Evolutionary conservation across 2,329 filamentous ascomycete genomes (phyloP).

Genomic region (Xylariales sp.): DNA sequence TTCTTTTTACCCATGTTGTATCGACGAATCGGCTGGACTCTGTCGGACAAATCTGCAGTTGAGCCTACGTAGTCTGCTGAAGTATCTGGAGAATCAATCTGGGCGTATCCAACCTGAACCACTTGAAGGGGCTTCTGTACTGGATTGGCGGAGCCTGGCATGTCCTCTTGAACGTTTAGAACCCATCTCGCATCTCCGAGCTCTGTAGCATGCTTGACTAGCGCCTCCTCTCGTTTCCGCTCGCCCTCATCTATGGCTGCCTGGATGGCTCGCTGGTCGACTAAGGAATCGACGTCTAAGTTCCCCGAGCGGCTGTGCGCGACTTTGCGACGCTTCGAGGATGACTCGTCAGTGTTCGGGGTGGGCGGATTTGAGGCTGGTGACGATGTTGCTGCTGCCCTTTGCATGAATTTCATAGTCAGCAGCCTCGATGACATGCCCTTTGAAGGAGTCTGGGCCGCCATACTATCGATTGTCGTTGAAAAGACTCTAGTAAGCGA

Average conservation of each 20-base stretch:
- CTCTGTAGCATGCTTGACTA: slow-evolving; percentile 58
- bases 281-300: slow-evolving; percentile 36
- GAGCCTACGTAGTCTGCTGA: slow-evolving; percentile 17
- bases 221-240: slow-evolving; percentile 54
- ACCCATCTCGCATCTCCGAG: slow-evolving; percentile 73
- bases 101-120: slow-evolving; percentile 56
- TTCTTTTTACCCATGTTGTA: slow-evolving; percentile 29
- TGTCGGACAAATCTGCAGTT: slow-evolving; percentile 12
- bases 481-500: not conserved
- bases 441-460: slow-evolving; percentile 52
- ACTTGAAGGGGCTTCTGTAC: slow-evolving; percentile 45
- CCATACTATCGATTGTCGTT: slow-evolving; percentile 28
- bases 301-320: slow-evolving; percentile 28
- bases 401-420: slow-evolving; percentile 98
- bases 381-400: slow-evolving; percentile 59
- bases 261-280: slow-evolving; percentile 57
- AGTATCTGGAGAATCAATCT: slow-evolving; percentile 26
- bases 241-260: slow-evolving; percentile 64
- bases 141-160: slow-evolving; percentile 20
- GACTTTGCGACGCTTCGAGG: slow-evolving; percentile 60
- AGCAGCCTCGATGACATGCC: slow-evolving; percentile 82
- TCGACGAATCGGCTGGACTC: slow-evolving; percentile 20
- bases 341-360: slow-evolving; percentile 44
- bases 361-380: slow-evolving; percentile 36
- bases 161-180: slow-evolving; percentile 48